Evolutionary conservation across 129 eudicot genomes (phyloP), one percentile per base, ranked within the genome.

Genomic region (Apium graveolens): DNA sequence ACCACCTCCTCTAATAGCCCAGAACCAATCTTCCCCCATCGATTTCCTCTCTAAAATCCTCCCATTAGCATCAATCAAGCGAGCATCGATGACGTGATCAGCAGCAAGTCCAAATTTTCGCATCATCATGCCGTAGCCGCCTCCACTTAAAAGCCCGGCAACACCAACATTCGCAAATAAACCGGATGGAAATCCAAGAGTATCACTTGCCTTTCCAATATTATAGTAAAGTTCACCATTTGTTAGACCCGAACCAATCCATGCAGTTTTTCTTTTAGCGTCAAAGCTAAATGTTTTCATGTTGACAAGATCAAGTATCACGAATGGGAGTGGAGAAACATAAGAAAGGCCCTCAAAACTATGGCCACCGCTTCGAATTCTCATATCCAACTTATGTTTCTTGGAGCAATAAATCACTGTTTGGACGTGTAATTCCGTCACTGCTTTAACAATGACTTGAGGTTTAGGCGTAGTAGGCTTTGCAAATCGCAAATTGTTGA

Each of bases 311-410:
- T 57, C 65, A n/a, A 57, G 65, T 57, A 57, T 24, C 1, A 57
- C 65, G 31, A 57, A 57, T 7, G 13, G 31, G 29, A 57, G 34
- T 1, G 72, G 72, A 3, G 72, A 66, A 3, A 66, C 72, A 34
- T 66, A 66, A 66, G 72, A 66, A 27, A 66, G 72, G 26, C 72
- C 72, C 72, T 49, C 57, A n/a, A 49, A 49, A 49, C 57, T 49
- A 49, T 49, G 57, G 57, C 57, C 57, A 49, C 57, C 38, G 1
- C 35, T 26, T 12, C 72, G 72, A 66, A 66, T 34, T 34, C 38
- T 24, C 34, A 66, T 66, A 10, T 66, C 35, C 37, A 66, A 4
- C 1, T 66, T 24, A 34, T 66, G 27, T 66, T 27, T 66, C 38
- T 66, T 66, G 37, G 72, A 26, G 38, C 72, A 66, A 66, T 26